phyloP scores from a whole-genome alignment of 2,329 filamentous ascomycete species.

The Penicillium sp. region DNA sequence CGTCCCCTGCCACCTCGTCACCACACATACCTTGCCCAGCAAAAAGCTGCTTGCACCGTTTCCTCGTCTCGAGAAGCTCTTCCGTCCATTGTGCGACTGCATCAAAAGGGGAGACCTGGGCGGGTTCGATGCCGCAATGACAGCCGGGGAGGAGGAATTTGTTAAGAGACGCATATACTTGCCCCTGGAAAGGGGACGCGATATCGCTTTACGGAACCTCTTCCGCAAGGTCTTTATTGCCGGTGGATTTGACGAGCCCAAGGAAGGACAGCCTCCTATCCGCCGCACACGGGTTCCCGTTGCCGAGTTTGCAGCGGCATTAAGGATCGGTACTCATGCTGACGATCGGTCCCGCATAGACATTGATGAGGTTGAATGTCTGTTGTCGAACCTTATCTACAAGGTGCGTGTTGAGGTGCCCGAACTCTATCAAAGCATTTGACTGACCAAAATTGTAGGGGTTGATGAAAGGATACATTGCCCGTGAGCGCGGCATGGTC shows the following conservation, averaged over 20 bases:
- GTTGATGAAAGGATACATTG: slow-evolving; percentile 96
- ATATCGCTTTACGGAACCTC: slow-evolving; percentile 84
- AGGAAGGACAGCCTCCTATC: slow-evolving; percentile 56
- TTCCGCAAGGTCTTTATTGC: slow-evolving; percentile 82
- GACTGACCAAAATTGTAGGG: slow-evolving; percentile 53
- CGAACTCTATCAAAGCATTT: neutral
- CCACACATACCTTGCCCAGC: slow-evolving; percentile 73
- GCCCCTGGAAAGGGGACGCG: slow-evolving; percentile 81
- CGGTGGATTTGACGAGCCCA: slow-evolving; percentile 69
- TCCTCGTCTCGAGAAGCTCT: slow-evolving; percentile 68
- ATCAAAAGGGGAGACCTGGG: slow-evolving; percentile 75
- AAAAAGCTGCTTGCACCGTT: slow-evolving; percentile 61
- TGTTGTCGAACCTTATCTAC: slow-evolving; percentile 94
- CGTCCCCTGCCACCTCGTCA: slow-evolving; percentile 85
- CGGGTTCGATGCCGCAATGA: slow-evolving; percentile 73
- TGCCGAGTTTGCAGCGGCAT: slow-evolving; percentile 72
- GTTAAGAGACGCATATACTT: slow-evolving; percentile 89
- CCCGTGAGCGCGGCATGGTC: slow-evolving; percentile 77
- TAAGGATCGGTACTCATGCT: slow-evolving; percentile 58
- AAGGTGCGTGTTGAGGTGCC: slow-evolving; percentile 72
- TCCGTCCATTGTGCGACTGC: slow-evolving; percentile 65
- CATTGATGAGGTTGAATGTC: slow-evolving; percentile 86
- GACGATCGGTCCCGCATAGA: slow-evolving; percentile 56
- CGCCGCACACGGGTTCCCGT: slow-evolving; percentile 68
- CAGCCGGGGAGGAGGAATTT: slow-evolving; percentile 79